Percentiles rank a stretch among this genome's conserved stretches.
Conservation (phyloP, 2,329 filamentous ascomycete species). For the Xylaria sp. region DNA sequence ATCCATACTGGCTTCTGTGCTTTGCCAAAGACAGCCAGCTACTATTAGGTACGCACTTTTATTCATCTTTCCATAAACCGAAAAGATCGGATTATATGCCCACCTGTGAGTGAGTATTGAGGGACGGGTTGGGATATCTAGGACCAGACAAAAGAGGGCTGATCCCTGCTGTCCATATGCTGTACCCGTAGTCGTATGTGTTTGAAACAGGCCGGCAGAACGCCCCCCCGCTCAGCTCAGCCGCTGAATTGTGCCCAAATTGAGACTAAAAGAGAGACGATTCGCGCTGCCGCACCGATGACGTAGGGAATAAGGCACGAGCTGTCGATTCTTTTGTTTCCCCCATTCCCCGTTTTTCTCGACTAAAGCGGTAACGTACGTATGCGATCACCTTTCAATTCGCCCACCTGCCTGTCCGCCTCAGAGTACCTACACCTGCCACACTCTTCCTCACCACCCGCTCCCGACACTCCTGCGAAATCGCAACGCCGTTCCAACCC, state of each 20-base stretch:
- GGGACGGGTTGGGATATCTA: too few species aligned
- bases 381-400: background rate
- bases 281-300: background rate
- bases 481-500: constrained; percentile 10
- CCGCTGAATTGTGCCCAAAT: background rate
- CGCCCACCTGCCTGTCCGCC: background rate
- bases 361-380: background rate
- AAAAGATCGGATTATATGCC: too few species aligned
- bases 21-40: too few species aligned
- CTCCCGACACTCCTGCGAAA: constrained; percentile 5
- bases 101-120: too few species aligned
- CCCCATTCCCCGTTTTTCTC: background rate
- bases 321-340: background rate
- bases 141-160: background rate
- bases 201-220: too few species aligned
- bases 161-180: background rate
- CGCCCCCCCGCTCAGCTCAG: background rate
- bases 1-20: background rate
- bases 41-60: too few species aligned
- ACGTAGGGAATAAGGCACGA: background rate
- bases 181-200: too few species aligned
- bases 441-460: too few species aligned
- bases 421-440: too few species aligned
- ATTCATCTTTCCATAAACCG: background rate
- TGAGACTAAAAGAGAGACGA: background rate